Conservation (phyloP, 768 basidiomycete species). For the Rhodotorula kratochvilovae region DNA sequence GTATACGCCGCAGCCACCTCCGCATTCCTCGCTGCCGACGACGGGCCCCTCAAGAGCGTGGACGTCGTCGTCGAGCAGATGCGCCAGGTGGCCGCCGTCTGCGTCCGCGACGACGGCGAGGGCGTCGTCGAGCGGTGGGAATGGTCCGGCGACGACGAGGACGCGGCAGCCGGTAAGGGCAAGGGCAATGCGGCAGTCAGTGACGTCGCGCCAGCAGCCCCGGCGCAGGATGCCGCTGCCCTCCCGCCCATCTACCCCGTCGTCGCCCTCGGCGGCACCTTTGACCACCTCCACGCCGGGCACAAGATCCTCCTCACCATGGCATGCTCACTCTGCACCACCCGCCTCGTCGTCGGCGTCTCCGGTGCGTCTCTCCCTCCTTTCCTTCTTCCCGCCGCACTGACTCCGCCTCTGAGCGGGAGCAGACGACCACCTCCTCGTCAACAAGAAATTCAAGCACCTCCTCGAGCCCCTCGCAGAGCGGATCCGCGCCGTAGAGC, state of each 20-base stretch:
- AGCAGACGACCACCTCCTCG: slow-evolving; percentile 65
- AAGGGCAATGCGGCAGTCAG: background rate
- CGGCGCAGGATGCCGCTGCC: background rate
- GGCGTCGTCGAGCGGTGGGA: slow-evolving; percentile 6
- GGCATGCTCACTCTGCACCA: slow-evolving; percentile 71
- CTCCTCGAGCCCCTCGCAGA: slow-evolving; percentile 60
- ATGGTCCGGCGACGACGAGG: background rate
- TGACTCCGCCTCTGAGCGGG: too few relatives aligned
- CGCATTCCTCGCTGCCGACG: background rate
- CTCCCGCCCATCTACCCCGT: slow-evolving; percentile 48
- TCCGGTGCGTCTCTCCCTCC: slow-evolving; percentile 56
- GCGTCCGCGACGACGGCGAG: background rate
- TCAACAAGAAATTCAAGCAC: slow-evolving; percentile 65
- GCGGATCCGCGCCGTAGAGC: slow-evolving; percentile 60
- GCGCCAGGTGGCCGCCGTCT: slow-evolving; percentile 1
- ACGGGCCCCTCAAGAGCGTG: background rate
- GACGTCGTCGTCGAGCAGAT: slow-evolving; percentile 29
- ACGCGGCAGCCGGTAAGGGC: background rate
- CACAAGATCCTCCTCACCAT: slow-evolving; percentile 95
- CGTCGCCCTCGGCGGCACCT: slow-evolving; percentile 87
- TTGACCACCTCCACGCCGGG: slow-evolving; percentile 94
- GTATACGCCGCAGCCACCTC: slow-evolving; percentile 17
- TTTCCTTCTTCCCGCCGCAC: background rate
- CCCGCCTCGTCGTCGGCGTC: slow-evolving; percentile 83
- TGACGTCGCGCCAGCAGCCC: too few relatives aligned